A percentile compares a stretch with the other conserved stretches of the same genome.
phyloP scores from a whole-genome alignment of 2,329 filamentous ascomycete genomes.

The Aspergillus brunneoviolaceus region DNA sequence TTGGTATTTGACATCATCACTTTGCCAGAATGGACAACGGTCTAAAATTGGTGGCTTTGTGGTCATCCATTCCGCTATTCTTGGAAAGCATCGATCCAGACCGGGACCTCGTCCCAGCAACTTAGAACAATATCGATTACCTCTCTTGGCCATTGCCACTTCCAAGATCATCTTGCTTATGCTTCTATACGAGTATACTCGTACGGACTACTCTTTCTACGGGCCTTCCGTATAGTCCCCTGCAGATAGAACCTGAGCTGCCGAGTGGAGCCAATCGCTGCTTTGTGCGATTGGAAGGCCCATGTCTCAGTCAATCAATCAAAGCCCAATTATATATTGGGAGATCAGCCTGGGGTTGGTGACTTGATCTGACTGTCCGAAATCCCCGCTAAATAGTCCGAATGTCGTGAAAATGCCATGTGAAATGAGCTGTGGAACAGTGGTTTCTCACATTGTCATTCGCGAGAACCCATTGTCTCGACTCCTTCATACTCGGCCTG shows the following conservation, averaged over 20 bases:
- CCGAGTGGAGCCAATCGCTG: background rate
- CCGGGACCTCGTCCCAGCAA: background rate
- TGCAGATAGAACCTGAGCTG: background rate
- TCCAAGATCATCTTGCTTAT: background rate
- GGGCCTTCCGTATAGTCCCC: background rate
- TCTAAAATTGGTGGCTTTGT: background rate
- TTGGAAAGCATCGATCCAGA: background rate
- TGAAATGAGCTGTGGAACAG: background rate
- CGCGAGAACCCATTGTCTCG: background rate
- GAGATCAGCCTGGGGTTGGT: background rate
- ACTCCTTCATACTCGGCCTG: slow-evolving; percentile 3
- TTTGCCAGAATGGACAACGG: background rate
- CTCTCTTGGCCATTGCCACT: background rate
- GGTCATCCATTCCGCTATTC: background rate
- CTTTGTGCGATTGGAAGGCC: background rate
- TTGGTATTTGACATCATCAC: background rate
- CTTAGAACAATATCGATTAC: background rate
- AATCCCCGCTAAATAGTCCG: background rate
- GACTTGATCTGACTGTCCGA: background rate
- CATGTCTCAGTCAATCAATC: background rate
- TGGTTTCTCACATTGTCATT: background rate
- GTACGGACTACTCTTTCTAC: too few relatives aligned
- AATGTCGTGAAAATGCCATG: background rate
- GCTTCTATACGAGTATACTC: background rate
- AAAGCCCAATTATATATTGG: background rate